A percentile compares a stretch with the other conserved stretches of the same genome.
Evolutionary conservation across 2,329 filamentous ascomycete species (phyloP).

Genomic region (Venturia aucupariae): DNA sequence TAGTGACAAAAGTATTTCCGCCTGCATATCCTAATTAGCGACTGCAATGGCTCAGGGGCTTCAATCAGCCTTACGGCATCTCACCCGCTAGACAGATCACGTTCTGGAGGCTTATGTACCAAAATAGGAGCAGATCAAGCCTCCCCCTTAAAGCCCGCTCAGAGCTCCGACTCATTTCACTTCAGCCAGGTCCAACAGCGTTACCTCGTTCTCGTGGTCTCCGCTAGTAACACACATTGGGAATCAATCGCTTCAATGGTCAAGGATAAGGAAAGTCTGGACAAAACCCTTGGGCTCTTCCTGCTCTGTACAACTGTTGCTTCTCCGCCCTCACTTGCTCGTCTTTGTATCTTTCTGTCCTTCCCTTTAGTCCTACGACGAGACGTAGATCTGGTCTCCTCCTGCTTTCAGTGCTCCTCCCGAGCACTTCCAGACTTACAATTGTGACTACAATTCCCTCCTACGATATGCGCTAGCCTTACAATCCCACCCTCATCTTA

Average conservation of each 20-base stretch:
- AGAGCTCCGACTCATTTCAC: neutral
- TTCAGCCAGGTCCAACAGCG: neutral
- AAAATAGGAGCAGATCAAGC: constrained; percentile 4
- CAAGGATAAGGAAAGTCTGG: neutral
- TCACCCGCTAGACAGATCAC: neutral
- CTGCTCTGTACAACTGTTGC: neutral
- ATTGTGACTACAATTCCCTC: neutral
- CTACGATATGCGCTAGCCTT: constrained; percentile 3
- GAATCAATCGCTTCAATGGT: neutral
- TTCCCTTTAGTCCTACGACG: neutral
- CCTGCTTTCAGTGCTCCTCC: neutral
- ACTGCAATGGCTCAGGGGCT: neutral
- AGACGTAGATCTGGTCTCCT: neutral
- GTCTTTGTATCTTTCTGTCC: neutral
- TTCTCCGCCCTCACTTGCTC: neutral
- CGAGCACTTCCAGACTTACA: neutral
- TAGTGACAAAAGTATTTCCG: neutral
- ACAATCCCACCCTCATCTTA: neutral
- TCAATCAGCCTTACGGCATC: neutral
- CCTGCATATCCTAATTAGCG: neutral
- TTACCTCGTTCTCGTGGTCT: neutral
- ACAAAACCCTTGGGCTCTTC: neutral
- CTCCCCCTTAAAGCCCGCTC: neutral
- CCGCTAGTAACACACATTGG: neutral
- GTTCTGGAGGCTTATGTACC: neutral